Conservation (phyloP, 305 asterid genomes). For the Ilex paraguariensis region DNA sequence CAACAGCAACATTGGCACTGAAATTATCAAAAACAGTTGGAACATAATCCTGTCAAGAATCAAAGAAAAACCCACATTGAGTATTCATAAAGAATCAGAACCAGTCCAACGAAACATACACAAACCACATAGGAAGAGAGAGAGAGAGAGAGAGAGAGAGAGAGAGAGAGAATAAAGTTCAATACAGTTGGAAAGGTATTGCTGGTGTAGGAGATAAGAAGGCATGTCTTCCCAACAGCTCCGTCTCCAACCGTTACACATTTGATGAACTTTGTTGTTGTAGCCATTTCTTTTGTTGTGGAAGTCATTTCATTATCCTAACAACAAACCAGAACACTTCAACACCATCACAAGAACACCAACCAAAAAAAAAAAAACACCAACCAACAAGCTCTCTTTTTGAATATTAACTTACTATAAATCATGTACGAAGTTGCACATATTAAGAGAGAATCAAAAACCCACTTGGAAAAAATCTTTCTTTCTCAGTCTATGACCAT, state of each 20-base stretch:
- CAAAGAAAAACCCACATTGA: not conserved
- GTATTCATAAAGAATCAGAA: not conserved
- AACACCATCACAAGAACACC: not conserved
- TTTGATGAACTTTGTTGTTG: slow-evolving; percentile 67
- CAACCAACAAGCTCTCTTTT: too few species aligned
- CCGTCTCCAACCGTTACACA: slow-evolving; percentile 94
- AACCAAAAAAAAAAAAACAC: not conserved
- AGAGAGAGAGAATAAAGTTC: not conserved
- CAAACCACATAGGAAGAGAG: not conserved
- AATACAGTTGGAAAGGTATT: slow-evolving; percentile 79
- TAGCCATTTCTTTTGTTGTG: too few species aligned
- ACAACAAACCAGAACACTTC: not conserved
- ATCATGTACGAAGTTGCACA: too few species aligned
- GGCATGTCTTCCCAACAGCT: slow-evolving; percentile 88
- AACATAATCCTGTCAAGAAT: slow-evolving; percentile 58
- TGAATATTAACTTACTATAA: too few species aligned
- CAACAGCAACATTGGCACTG: slow-evolving; percentile 77
- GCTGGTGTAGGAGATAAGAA: slow-evolving; percentile 80
- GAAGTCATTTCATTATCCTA: too few species aligned
- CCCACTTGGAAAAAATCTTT: too few species aligned
- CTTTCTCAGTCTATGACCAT: too few species aligned
- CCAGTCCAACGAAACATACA: not conserved
- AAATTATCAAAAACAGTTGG: slow-evolving; percentile 88
- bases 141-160: not conserved
- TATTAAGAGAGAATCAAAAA: too few species aligned